Evolutionary conservation across 108 stramenopile genomes (phyloP).

Genomic region (Craspedostauros australis): DNA sequence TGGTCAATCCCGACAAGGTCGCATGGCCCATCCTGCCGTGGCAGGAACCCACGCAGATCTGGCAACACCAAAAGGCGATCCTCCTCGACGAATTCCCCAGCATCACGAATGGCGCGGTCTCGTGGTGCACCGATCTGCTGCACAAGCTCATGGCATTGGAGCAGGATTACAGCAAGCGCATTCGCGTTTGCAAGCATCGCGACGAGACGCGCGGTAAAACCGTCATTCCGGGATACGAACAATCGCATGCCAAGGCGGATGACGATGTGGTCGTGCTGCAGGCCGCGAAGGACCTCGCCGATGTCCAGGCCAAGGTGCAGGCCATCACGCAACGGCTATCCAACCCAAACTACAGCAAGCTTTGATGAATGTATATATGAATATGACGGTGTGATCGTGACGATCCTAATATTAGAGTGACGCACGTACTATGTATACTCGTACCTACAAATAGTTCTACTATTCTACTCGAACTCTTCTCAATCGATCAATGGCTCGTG

Average conservation of each 20-base stretch:
- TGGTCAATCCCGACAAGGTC: neutral
- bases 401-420: no score
- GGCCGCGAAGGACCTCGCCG: slow-evolving; percentile 26
- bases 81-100: slow-evolving; percentile 51
- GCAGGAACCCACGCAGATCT: slow-evolving; percentile 32
- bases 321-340: neutral
- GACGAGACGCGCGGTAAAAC: slow-evolving; percentile 73
- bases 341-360: neutral
- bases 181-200: slow-evolving; percentile 61
- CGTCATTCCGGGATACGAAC: slow-evolving; percentile 70
- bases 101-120: slow-evolving; percentile 10
- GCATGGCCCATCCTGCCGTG: slow-evolving; percentile 67
- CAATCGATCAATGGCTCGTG: no score
- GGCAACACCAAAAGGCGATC: slow-evolving; percentile 52
- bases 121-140: slow-evolving; percentile 24
- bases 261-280: slow-evolving; percentile 58
- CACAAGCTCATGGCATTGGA: slow-evolving; percentile 49
- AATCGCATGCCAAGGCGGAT: slow-evolving; percentile 55
- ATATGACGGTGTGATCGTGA: no score
- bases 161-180: slow-evolving; percentile 46
- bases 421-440: no score
- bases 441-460: no score
- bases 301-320: slow-evolving; percentile 10
- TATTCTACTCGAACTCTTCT: no score
- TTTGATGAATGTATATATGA: no score